phyloP scores from a whole-genome alignment of 345 rosid genomes.

The Moricandia moricandioides region DNA sequence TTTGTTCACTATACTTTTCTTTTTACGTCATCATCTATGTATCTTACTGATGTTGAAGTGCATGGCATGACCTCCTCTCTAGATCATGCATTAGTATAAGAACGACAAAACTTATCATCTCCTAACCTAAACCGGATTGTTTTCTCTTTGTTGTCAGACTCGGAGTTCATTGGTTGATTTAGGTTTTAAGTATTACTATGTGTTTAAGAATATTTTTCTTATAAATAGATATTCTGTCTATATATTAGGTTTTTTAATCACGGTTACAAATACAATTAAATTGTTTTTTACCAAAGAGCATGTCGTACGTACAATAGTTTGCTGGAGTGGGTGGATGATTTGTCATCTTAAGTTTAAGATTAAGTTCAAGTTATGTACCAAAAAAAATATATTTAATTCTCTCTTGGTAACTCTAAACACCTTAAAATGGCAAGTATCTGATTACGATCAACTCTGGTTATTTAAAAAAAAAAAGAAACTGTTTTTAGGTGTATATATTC shows the following conservation, averaged over 20 bases:
- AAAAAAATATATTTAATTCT: neutral
- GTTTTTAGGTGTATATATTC: constrained; percentile 10
- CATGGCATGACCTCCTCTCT: too few relatives aligned
- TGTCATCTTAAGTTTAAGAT: neutral
- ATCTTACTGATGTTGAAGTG: neutral
- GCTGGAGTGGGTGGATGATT: neutral
- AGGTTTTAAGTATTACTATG: too few relatives aligned
- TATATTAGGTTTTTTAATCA: too few relatives aligned
- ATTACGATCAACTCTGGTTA: neutral
- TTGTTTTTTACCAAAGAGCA: neutral
- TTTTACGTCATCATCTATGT: neutral
- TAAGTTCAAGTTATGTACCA: neutral
- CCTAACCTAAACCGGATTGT: too few relatives aligned
- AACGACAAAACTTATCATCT: too few relatives aligned
- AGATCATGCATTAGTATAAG: too few relatives aligned
- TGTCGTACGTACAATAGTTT: neutral
- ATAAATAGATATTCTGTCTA: too few relatives aligned
- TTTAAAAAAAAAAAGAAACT: neutral
- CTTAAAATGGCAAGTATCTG: neutral
- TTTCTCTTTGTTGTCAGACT: too few relatives aligned
- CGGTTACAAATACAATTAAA: neutral
- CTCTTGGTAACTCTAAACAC: neutral
- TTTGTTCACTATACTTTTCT: neutral
- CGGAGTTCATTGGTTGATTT: too few relatives aligned
- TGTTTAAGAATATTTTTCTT: too few relatives aligned